Base-by-base conservation (phyloP, 768 basidiomycete genomes). In the Mycena rebaudengoi region DNA sequence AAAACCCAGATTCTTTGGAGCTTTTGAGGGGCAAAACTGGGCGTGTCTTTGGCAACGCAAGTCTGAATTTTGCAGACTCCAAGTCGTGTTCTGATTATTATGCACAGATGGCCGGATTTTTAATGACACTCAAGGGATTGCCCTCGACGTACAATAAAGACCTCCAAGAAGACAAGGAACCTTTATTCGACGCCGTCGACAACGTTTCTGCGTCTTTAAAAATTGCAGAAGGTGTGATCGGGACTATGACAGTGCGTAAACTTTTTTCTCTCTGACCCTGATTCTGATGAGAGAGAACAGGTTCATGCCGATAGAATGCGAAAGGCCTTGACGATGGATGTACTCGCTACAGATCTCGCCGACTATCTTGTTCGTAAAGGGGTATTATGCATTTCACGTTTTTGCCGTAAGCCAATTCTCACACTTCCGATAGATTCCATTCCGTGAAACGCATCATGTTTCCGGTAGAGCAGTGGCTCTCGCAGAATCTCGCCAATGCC, bases 91-190 rank as follows among this genome's bases (percentile, higher is more conserved):
- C 29, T 55, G 43, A 58, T 11, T 49, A 59, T 14, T 68, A 20
- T 39, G n/a, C 33, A 28, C 70, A 96, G 91, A 97, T 98, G 93
- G 87, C 97, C 13, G 98, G 98, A 2, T 98, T 99, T 80, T 80
- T 98, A 80, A 95, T 99, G 92, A 96, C 95, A 1, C 82, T 97
- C 70, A 99, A 99, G 74, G 98, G 98, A 29, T 80, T 99, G 44
- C 98, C 98, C 14, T 98, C 97, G 20, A 99, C 98, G 10, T 99
- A 99, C 81, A 99, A 99, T 84, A 99, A 99, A 77, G 98, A 99
- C 79, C 81, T 99, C 44, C 98, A 99, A 76, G 98, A 99, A 76
- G 95, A 97, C 77, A 98, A 99, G 77, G 98, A 99, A 72, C 96
- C 98, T 2, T 79, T 99, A 57, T 99, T 99, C 67, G 98, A 99